Percentiles rank a stretch among this genome's conserved stretches.
These are phyloP conservation scores for Calonectria pauciramosa DNA, from an alignment of 2,329 filamentous ascomycete genomes.

Conservation along the genomic window DNA sequence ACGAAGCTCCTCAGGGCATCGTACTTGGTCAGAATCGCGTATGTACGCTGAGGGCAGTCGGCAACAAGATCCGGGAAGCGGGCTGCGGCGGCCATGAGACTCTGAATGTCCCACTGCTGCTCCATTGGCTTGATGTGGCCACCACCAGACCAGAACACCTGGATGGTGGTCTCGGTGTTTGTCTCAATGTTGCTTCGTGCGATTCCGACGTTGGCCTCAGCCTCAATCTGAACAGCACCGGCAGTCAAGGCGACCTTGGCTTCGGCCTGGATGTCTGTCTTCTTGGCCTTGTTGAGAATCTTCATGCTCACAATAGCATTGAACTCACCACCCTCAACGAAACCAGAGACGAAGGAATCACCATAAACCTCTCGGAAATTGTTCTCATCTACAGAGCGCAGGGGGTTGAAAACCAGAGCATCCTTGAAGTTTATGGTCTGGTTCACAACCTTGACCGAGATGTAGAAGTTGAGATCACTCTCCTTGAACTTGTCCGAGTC, in stretches of 20 bases:
- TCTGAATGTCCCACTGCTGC: slow-evolving; percentile 14
- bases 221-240: background rate
- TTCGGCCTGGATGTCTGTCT: background rate
- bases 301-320: background rate
- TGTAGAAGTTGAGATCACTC: slow-evolving; percentile 19
- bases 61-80: slow-evolving; percentile 6
- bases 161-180: slow-evolving; percentile 22
- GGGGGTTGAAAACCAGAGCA: background rate
- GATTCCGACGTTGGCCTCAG: background rate
- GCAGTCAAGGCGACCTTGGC: background rate
- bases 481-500: slow-evolving; percentile 22
- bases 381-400: background rate
- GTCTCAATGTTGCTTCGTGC: slow-evolving; percentile 2
- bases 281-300: background rate
- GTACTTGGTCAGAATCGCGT: background rate
- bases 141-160: slow-evolving; percentile 20
- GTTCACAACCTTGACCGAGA: slow-evolving; percentile 26
- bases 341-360: background rate
- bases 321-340: background rate
- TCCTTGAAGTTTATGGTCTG: slow-evolving; percentile 14
- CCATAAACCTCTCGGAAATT: background rate
- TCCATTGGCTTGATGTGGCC: slow-evolving; percentile 26
- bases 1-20: background rate
- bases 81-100: slow-evolving; percentile 11
- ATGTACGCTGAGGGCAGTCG: background rate